Conservation (phyloP, 1,139 yeast species). For the Scheffersomyces lignicola region DNA sequence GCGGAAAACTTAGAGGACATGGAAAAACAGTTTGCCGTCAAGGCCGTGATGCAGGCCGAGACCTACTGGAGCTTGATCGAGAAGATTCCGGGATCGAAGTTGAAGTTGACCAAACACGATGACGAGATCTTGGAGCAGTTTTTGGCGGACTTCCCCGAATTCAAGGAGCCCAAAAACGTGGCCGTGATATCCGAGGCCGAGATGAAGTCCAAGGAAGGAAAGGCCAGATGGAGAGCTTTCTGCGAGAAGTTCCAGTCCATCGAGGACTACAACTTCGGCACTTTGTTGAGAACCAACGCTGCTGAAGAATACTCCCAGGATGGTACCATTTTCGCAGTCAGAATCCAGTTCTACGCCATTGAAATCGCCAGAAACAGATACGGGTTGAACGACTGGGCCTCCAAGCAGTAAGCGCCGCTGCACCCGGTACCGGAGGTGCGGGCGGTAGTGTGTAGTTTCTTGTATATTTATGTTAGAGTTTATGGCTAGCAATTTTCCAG, state of each 20-base stretch:
- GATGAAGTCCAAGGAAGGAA: slow-evolving; percentile 78
- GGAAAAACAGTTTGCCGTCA: slow-evolving; percentile 96
- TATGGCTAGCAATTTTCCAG: too few relatives aligned
- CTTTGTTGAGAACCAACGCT: slow-evolving; percentile 74
- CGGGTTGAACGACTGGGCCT: slow-evolving; percentile 95
- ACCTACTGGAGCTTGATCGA: slow-evolving; percentile 85
- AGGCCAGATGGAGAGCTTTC: slow-evolving; percentile 88
- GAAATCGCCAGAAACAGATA: slow-evolving; percentile 91
- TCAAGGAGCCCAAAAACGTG: slow-evolving; percentile 55
- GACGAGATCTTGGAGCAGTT: slow-evolving; percentile 77
- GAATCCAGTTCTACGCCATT: slow-evolving; percentile 92
- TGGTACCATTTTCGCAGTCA: slow-evolving; percentile 84
- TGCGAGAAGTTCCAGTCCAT: slow-evolving; percentile 80
- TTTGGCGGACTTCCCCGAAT: slow-evolving; percentile 82
- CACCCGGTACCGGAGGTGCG: too few relatives aligned
- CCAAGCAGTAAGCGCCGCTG: too few relatives aligned
- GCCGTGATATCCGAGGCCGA: slow-evolving; percentile 68
- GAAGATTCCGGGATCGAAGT: slow-evolving; percentile 72
- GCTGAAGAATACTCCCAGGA: slow-evolving; percentile 77
- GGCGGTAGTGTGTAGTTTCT: too few relatives aligned
- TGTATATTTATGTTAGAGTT: too few relatives aligned
- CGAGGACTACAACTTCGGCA: slow-evolving; percentile 95
- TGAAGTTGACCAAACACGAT: slow-evolving; percentile 77
- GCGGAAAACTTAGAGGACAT: slow-evolving; percentile 68
- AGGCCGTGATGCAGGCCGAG: slow-evolving; percentile 94